Evolutionary conservation across 2,329 filamentous ascomycete species (phyloP), one percentile per base, ranked within the genome.

Genomic region (Microdochium paspali): DNA sequence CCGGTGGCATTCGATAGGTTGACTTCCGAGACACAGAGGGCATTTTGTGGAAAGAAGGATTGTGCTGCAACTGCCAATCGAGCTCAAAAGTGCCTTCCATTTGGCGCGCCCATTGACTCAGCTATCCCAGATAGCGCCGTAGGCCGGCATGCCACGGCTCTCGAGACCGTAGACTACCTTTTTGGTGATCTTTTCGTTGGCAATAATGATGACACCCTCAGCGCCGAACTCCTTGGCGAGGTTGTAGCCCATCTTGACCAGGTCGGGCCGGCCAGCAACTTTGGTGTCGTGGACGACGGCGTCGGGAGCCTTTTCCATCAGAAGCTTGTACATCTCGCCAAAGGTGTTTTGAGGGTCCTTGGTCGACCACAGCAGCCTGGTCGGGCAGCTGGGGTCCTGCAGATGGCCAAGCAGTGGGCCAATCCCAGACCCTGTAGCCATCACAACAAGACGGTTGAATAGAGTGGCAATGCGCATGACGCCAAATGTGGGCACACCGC

Each of bases 161-260:
- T 88, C 83, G 45, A 90, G 66, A 9, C 76, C 81, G 59, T 82
- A 85, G 0, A 89, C 84, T 1, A 89, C 72, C 66, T 78, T 79
- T 57, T 73, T 74, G 18, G 84, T 88, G 28, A 87, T 73, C 48
- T 66, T 73, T 49, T 82, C 78, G 60, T 89, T 90, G 47, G 80
- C 81, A 56, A 90, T 83, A 50, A 88, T 75, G 58, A 87, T 82
- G 31, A 88, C 82, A 2, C 84, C 85, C 69, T 89, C 84, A 2
- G 82, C 66, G 9, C 68, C 64, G 55, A 76, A 81, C 32, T 74
- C 71, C 43, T 79, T 67, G 12, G 69, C 69, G 24, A 83, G 56
- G 60, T 86, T 74, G 59, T 66, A 74, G 3, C 67, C 66, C 63
- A 71, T 70, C 43, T 60, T 53, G 12, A 61, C 67, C n/a, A 76